Conservation (phyloP, 2,329 filamentous ascomycete genomes). For the Bipolaris cookei region DNA sequence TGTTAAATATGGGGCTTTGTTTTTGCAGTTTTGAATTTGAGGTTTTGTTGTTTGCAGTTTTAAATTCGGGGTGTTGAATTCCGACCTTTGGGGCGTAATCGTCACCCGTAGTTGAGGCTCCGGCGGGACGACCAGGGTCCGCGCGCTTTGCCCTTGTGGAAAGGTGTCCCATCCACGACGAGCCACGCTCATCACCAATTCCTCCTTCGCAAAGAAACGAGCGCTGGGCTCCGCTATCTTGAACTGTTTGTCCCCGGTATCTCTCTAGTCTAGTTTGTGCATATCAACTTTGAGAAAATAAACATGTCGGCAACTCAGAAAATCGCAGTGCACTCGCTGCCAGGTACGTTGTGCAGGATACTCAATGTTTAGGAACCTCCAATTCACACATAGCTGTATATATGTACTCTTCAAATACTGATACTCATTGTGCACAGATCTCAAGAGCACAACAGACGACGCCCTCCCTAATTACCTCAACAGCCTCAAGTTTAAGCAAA, state of each 20-base stretch:
- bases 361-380: background rate
- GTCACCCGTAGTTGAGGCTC: too few species aligned
- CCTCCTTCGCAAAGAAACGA: slow-evolving; percentile 9
- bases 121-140: slow-evolving; percentile 42
- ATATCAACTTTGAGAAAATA: background rate
- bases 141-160: slow-evolving; percentile 41
- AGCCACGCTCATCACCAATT: slow-evolving; percentile 8
- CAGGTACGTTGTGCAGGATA: slow-evolving; percentile 57
- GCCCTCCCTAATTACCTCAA: slow-evolving; percentile 92
- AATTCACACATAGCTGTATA: slow-evolving; percentile 2
- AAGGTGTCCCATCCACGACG: slow-evolving; percentile 45
- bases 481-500: slow-evolving; percentile 82
- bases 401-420: slow-evolving; percentile 10
- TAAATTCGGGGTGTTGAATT: too few species aligned
- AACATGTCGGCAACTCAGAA: slow-evolving; percentile 53
- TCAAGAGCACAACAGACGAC: slow-evolving; percentile 97
- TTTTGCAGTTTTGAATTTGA: too few species aligned
- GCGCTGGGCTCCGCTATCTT: slow-evolving; percentile 12
- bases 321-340: slow-evolving; percentile 71
- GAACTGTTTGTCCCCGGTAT: background rate
- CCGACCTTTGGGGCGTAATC: too few species aligned
- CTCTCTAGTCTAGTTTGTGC: background rate
- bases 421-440: slow-evolving; percentile 63
- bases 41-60: too few species aligned
- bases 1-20: too few species aligned